phyloP scores from a whole-genome alignment of 805 yeast genomes.

The Wickerhamiella qilinensis region DNA sequence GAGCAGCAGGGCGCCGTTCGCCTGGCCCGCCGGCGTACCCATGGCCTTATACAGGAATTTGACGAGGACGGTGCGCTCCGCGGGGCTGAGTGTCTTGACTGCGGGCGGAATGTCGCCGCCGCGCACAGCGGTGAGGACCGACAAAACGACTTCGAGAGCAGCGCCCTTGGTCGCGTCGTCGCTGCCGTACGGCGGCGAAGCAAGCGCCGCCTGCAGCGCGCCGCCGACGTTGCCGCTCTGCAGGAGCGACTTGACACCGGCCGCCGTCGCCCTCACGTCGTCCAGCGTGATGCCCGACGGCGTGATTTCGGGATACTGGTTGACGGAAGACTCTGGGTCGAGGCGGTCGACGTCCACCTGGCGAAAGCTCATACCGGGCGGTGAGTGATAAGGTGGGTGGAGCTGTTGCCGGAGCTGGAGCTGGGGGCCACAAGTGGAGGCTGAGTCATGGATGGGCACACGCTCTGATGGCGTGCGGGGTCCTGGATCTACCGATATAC shows the following conservation, averaged over 20 bases:
- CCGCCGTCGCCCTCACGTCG: slow-evolving; percentile 39
- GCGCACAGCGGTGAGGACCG: slow-evolving; percentile 50
- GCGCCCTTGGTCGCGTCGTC: slow-evolving; percentile 36
- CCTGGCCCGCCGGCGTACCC: slow-evolving; percentile 42
- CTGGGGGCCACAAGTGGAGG: too few relatives aligned
- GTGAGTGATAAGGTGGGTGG: too few relatives aligned
- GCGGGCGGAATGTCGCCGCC: slow-evolving; percentile 50
- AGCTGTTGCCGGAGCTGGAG: too few relatives aligned
- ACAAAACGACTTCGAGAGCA: slow-evolving; percentile 44
- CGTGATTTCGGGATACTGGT: slow-evolving; percentile 45
- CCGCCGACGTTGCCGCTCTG: slow-evolving; percentile 57
- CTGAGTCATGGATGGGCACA: too few relatives aligned
- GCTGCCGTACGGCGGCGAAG: slow-evolving; percentile 72
- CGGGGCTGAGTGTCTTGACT: slow-evolving; percentile 40
- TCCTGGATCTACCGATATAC: too few relatives aligned
- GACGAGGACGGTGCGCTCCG: slow-evolving; percentile 60
- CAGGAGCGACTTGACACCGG: slow-evolving; percentile 43
- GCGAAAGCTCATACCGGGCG: slow-evolving; percentile 33
- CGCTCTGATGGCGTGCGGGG: too few relatives aligned
- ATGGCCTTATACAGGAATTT: slow-evolving; percentile 80
- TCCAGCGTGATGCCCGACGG: slow-evolving; percentile 36
- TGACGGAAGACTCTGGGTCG: slow-evolving; percentile 59
- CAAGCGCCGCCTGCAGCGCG: slow-evolving; percentile 49
- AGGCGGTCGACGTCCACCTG: slow-evolving; percentile 85
- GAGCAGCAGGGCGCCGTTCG: slow-evolving; percentile 72